Evolutionary conservation across 805 yeast species (phyloP), one percentile per base, ranked within the genome.

Genomic region (Saturnispora bothae): DNA sequence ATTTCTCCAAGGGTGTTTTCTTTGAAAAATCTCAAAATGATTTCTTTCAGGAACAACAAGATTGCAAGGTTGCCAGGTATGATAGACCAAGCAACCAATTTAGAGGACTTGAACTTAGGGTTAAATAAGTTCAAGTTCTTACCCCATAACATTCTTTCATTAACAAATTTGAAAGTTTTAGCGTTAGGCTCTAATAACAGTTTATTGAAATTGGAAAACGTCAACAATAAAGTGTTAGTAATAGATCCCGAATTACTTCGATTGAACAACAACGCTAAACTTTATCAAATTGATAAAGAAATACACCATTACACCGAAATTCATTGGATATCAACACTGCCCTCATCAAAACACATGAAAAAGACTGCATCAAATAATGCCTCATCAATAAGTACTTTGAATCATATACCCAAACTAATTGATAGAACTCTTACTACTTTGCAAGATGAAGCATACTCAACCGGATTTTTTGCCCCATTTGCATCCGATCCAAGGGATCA

Each of bases 101-200:
- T 76, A 41, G 64, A 65, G n/a, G 71, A 72, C 34, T 53, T 76
- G 29, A 67, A 73, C n/a, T 45, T 76, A 8, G 68, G 70, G 5
- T 60, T 68, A 17, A 76, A 76, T 48, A 63, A 69, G 39, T 49
- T 76, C 28, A 64, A 63, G 36, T 69, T 60, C 39, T 52, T 76
- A 15, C 82, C 83, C 0, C 66, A 64, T 42, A 71, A 71, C 42
- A 66, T 76, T 5, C 52, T 76, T n/a, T 56, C 64, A 4, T 53
- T 76, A 12, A 56, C 64, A 1, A 48, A 57, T 3, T 49, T 76
- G 23, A 53, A 57, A 15, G 63, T 65, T 1, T 55, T 76, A n/a
- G 57, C 71, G 12, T 26, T 40, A 10, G 68, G 78, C 0, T 68
- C 79, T 22, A 81, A 81, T 1, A 76, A 76, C 44, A 71, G 72